These are phyloP conservation scores for Suillus hirtellus DNA, from an alignment of 768 basidiomycete species.

Conservation along the genomic window DNA sequence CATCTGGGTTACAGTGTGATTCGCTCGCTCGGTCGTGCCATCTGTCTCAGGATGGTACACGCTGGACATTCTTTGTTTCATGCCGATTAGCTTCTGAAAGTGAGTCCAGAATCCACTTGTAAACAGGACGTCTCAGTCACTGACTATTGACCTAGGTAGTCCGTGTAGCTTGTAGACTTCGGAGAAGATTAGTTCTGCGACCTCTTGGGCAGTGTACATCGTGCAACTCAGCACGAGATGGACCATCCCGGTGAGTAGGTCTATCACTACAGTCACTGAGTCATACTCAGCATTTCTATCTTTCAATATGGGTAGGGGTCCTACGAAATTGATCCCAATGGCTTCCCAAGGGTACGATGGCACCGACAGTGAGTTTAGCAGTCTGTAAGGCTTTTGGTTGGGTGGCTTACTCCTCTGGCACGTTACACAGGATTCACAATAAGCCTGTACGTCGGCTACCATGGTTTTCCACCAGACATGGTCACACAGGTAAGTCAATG, in stretches of 20 bases:
- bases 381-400: slow-evolving; percentile 28
- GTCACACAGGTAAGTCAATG: slow-evolving; percentile 31
- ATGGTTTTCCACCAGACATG: slow-evolving; percentile 24
- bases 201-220: slow-evolving; percentile 31
- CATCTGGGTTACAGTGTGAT: slow-evolving; percentile 18
- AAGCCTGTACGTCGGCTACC: slow-evolving; percentile 28
- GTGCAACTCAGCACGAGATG: neutral
- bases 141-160: slow-evolving; percentile 38
- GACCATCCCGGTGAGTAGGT: neutral
- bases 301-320: neutral
- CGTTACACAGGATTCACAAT: slow-evolving; percentile 24
- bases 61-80: slow-evolving; percentile 23
- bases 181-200: slow-evolving; percentile 39
- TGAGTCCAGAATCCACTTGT: slow-evolving; percentile 44
- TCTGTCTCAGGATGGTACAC: slow-evolving; percentile 35
- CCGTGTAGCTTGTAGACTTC: slow-evolving; percentile 40
- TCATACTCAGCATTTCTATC: neutral
- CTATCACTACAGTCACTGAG: neutral
- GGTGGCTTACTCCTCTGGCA: slow-evolving; percentile 22
- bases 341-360: slow-evolving; percentile 33
- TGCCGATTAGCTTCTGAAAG: slow-evolving; percentile 27
- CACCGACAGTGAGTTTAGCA: slow-evolving; percentile 28
- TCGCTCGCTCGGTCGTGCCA: slow-evolving; percentile 29
- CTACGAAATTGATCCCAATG: slow-evolving; percentile 29
- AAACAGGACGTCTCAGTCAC: slow-evolving; percentile 43